phyloP scores from a whole-genome alignment of 495 filamentous ascomycete genomes.

The Aspergillus egyptiacus region DNA sequence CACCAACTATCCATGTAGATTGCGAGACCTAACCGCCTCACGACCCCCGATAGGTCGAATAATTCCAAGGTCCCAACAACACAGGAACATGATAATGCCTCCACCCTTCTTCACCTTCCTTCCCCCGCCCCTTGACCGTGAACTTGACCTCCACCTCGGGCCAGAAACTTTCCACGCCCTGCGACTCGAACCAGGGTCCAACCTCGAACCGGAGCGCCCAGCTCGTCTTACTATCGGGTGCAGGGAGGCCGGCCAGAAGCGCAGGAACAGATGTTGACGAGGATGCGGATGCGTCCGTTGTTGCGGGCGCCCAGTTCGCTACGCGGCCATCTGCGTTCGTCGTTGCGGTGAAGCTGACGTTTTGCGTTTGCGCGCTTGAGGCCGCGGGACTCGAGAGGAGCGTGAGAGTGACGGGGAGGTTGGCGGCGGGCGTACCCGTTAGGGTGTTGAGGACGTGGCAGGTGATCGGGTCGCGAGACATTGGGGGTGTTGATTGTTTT shows the following conservation, averaged over 20 bases:
- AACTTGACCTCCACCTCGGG: slow-evolving; percentile 88
- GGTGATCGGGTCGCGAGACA: slow-evolving; percentile 69
- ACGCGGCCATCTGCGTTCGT: slow-evolving; percentile 89
- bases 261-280: slow-evolving; percentile 44
- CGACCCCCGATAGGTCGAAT: slow-evolving; percentile 84
- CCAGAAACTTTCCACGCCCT: slow-evolving; percentile 73
- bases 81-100: slow-evolving; percentile 92
- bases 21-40: slow-evolving; percentile 22
- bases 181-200: slow-evolving; percentile 64
- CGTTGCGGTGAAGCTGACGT: slow-evolving; percentile 51
- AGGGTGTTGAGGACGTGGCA: slow-evolving; percentile 69
- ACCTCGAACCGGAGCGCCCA: slow-evolving; percentile 79
- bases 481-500: slow-evolving; percentile 51
- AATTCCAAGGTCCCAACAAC: slow-evolving; percentile 82
- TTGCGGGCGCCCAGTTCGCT: slow-evolving; percentile 61
- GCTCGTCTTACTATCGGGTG: slow-evolving; percentile 40
- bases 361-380: too few species aligned
- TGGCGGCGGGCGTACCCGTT: slow-evolving; percentile 57
- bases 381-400: slow-evolving; percentile 31
- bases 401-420: slow-evolving; percentile 51
- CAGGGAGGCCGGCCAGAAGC: slow-evolving; percentile 38
- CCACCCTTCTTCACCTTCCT: slow-evolving; percentile 53
- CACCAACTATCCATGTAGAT: too few species aligned
- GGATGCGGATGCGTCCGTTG: slow-evolving; percentile 37
- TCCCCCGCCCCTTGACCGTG: slow-evolving; percentile 53